Base-by-base conservation (phyloP, 2,329 filamentous ascomycete species). In the Exophiala aquamarina region DNA sequence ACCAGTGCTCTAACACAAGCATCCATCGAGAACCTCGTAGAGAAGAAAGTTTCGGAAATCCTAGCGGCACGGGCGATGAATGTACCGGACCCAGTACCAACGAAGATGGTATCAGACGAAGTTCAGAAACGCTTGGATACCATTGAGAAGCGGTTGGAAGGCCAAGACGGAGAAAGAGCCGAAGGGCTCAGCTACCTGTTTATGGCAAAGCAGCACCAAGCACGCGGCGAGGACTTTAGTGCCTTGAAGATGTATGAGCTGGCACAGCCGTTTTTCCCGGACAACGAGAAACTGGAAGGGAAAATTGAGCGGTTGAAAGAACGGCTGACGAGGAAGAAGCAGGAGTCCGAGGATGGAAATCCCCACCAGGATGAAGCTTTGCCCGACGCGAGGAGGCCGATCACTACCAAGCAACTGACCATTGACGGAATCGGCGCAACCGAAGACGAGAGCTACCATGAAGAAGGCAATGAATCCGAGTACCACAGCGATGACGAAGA, bases 121-220 rank as follows among this genome's bases (percentile, higher is more conserved):
- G 80, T 96, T 17, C 87, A 93, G 59, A 82, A 77, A 47, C 83
- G 92, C 1, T 74, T 97, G 1, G 89, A 95, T 49, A 84, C 87
- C 1, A 76, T 97, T 3, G 92, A 97, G 67, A 81, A 85, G 56
- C 86, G 88, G n/a, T 86, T 97, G 20, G 87, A 92, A 48, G 81
- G 81, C 15, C 79, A 78, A 36, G 88, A 91, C 29, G 89, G 94
- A 59, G 74, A 78, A 19, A 82, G 87, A 43, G 84, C 88, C 0
- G 89, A 95, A 54, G 93, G 92, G 0, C 69, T 97, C 20, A 87
- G 89, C 9, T 89, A 87, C 59, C 70, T 97, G 26, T 75, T 96
- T n/a, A 89, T 93, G 77, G 92, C 89, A 1, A 87, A 93, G 56
- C 90, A 96, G 64, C 87, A 94, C 62, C 90, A 91, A 63, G 88